Evolutionary conservation across 2,329 filamentous ascomycete genomes (phyloP).

Genomic region (Byssoonygena ceratinophila): DNA sequence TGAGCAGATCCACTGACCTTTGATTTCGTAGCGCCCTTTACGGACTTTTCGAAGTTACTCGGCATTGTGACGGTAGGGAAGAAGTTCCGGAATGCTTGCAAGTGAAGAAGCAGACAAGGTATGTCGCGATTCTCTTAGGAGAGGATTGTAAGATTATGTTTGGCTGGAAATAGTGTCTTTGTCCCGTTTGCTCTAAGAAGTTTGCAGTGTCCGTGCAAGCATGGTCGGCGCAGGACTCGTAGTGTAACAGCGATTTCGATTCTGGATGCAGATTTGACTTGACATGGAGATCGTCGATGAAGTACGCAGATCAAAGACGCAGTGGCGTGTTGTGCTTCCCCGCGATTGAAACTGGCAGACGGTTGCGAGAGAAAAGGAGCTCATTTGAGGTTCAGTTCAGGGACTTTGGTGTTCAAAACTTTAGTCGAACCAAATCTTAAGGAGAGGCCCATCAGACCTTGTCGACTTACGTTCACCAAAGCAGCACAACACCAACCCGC

Average conservation of each 20-base stretch:
- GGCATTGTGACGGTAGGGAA: slow-evolving; percentile 12
- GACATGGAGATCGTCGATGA: background rate
- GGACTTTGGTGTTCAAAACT: slow-evolving; percentile 4
- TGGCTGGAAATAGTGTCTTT: background rate
- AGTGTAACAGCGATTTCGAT: background rate
- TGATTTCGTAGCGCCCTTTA: slow-evolving; percentile 96
- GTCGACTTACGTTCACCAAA: background rate
- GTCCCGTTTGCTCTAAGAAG: slow-evolving; percentile 1
- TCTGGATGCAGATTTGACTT: background rate
- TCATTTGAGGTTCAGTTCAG: background rate
- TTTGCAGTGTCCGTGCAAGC: background rate
- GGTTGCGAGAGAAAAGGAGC: slow-evolving; percentile 1
- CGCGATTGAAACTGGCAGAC: background rate
- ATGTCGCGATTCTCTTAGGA: background rate
- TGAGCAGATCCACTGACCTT: slow-evolving; percentile 51
- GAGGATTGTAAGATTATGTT: background rate
- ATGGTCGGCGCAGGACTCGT: background rate
- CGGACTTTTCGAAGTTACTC: slow-evolving; percentile 96
- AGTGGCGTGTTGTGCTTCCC: background rate
- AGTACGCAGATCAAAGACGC: background rate
- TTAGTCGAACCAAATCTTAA: background rate
- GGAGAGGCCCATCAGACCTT: background rate
- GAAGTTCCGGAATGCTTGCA: background rate
- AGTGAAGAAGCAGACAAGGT: background rate
- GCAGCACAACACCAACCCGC: background rate